Evolutionary conservation across 805 yeast species (phyloP).

Genomic region (Candida ulmi): DNA sequence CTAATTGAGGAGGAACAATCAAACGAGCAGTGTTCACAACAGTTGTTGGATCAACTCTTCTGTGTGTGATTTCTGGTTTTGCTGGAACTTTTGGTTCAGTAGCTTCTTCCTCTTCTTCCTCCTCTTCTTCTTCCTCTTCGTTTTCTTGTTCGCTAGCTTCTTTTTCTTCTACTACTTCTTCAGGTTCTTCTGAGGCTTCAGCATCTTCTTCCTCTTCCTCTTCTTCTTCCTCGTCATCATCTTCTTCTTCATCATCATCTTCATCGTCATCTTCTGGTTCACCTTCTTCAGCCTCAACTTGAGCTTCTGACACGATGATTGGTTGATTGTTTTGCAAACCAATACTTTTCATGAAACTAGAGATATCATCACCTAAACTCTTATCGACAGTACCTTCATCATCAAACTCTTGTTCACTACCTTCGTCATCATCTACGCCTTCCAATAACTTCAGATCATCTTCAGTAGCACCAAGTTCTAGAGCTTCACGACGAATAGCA

Average conservation of each 20-base stretch:
- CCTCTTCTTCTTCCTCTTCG: conserved; percentile 19
- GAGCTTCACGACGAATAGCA: conserved; percentile 62
- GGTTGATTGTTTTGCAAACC: conserved; percentile 47
- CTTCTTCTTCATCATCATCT: conserved; percentile 29
- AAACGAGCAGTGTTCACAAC: conserved; percentile 53
- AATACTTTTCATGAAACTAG: conserved; percentile 57
- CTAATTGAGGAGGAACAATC: conserved; percentile 53
- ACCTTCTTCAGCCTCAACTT: conserved; percentile 35
- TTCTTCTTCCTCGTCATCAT: conserved; percentile 20
- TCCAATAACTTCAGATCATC: conserved; percentile 66
- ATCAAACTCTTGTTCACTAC: conserved; percentile 33
- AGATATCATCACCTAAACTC: conserved; percentile 47
- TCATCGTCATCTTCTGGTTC: conserved; percentile 32
- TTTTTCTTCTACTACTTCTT: conserved; percentile 16
- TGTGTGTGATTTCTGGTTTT: conserved; percentile 19
- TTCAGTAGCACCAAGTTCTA: conserved; percentile 80
- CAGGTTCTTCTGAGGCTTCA: conserved; percentile 24
- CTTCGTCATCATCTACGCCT: conserved; percentile 46
- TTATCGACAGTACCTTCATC: conserved; percentile 29
- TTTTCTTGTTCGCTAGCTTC: too few species aligned
- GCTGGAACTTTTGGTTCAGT: conserved; percentile 11
- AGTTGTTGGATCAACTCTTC: conserved; percentile 26
- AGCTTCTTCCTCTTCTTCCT: conserved; percentile 9
- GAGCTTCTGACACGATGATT: conserved; percentile 30
- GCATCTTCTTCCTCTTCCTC: conserved; percentile 22